Evolutionary conservation across 371 early-diverging fungal species (phyloP).

Genomic region (Apophysomyces variabilis): DNA sequence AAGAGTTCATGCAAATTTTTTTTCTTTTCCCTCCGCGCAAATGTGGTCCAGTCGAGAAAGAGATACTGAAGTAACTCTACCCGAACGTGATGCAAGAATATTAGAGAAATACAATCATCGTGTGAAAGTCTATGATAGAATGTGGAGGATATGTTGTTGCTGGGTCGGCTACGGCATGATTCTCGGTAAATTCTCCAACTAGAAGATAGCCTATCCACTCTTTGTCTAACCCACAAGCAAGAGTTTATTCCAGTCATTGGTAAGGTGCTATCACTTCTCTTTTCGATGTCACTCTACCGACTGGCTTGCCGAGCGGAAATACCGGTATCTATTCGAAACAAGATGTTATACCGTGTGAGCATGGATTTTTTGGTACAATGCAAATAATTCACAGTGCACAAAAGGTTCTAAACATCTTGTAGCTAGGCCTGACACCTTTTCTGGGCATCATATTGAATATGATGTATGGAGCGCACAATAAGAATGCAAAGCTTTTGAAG

Average conservation of each 20-base stretch:
- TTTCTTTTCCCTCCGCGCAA: not conserved
- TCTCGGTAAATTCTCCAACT: constrained; percentile 27
- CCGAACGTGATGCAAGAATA: constrained; percentile 41
- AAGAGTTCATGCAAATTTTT: not conserved
- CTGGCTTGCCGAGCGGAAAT: constrained; percentile 42
- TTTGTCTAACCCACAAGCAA: not conserved
- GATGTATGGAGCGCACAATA: constrained; percentile 50
- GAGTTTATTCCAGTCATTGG: constrained; percentile 56
- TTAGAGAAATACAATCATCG: constrained; percentile 43
- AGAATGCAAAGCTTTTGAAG: constrained; percentile 41
- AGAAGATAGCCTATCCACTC: not conserved
- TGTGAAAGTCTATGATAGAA: constrained; percentile 46
- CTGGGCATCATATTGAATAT: constrained; percentile 43
- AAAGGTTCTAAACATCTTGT: not conserved
- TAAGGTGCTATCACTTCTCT: constrained; percentile 44
- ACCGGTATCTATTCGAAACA: constrained; percentile 30
- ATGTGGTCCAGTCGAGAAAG: not conserved
- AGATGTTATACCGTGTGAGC: constrained; percentile 43
- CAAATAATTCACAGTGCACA: not conserved
- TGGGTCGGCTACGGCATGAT: constrained; percentile 54
- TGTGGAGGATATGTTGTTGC: constrained; percentile 52
- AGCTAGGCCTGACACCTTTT: constrained; percentile 53
- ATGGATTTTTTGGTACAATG: constrained; percentile 48
- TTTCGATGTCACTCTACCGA: constrained; percentile 42
- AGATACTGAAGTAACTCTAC: constrained; percentile 27